Conservation (phyloP, 1,284 basidiomycete species). For the Apiotrichum siamense region DNA sequence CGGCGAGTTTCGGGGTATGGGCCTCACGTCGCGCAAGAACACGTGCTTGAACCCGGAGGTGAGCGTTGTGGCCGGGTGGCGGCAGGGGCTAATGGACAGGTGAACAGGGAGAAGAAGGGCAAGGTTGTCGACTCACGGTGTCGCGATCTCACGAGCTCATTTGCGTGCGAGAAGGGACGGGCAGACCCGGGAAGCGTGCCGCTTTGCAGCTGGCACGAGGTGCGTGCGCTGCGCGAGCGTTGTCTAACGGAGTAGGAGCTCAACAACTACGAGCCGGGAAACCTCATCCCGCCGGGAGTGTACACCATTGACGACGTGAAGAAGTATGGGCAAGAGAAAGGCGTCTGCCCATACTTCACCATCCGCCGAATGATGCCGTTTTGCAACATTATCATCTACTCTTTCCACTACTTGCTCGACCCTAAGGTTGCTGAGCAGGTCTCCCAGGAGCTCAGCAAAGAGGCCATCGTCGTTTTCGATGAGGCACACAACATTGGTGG, state of each 20-base stretch:
- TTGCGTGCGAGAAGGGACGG: conserved; percentile 76
- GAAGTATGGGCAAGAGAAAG: conserved; percentile 77
- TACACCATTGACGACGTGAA: conserved; percentile 93
- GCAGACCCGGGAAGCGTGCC: conserved; percentile 86
- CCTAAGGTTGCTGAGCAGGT: conserved; percentile 99
- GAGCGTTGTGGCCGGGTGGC: no score
- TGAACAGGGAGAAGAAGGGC: conserved; percentile 95
- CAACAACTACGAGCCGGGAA: conserved; percentile 73
- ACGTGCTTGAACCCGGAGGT: conserved; percentile 94
- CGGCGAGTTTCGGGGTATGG: conserved; percentile 76
- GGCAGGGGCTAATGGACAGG: conserved; percentile 52
- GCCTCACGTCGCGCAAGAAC: conserved; percentile 93
- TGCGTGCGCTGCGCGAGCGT: conserved; percentile 40
- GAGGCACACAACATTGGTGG: conserved; percentile 98
- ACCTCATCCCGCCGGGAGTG: conserved; percentile 78
- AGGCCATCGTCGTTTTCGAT: conserved; percentile 98
- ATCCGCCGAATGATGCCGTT: conserved; percentile 97
- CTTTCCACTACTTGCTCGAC: conserved; percentile 97
- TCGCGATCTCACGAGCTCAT: conserved; percentile 86
- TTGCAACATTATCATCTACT: conserved; percentile 95
- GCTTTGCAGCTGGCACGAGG: conserved; percentile 94
- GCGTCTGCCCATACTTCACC: conserved; percentile 92
- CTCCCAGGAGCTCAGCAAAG: conserved; percentile 94
- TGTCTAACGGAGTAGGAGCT: conserved; percentile 53
- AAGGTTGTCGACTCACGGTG: conserved; percentile 95